A percentile compares a stretch with the other conserved stretches of the same genome.
Evolutionary conservation across 441 rosid species (phyloP).

Genomic region (Populus hybrid): DNA sequence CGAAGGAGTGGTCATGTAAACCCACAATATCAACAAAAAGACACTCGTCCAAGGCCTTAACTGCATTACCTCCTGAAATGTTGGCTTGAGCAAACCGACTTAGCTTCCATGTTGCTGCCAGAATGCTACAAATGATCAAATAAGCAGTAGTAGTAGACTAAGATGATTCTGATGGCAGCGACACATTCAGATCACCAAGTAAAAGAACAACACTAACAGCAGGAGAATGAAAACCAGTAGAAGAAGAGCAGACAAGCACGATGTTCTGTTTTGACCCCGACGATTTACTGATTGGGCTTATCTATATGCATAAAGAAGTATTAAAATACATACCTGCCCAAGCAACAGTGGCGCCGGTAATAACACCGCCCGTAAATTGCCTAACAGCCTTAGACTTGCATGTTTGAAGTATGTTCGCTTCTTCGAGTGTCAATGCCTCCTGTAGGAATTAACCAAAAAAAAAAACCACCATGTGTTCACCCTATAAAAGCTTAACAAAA

Average conservation of each 20-base stretch:
- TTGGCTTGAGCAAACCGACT: conserved; percentile 21
- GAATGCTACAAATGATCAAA: conserved; percentile 20
- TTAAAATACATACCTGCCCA: conserved; percentile 34
- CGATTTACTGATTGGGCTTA: neutral
- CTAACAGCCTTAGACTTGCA: conserved; percentile 26
- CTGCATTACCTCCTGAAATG: conserved; percentile 34
- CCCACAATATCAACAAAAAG: neutral
- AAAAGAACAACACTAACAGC: neutral
- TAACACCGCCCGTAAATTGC: conserved; percentile 19
- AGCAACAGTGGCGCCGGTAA: conserved; percentile 29
- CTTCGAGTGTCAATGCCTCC: conserved; percentile 33
- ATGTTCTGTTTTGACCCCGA: neutral
- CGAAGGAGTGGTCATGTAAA: neutral
- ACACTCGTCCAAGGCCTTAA: neutral
- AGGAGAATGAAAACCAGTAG: no score
- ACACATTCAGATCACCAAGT: neutral
- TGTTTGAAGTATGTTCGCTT: conserved; percentile 23
- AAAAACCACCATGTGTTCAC: neutral
- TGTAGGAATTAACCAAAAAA: conserved; percentile 1
- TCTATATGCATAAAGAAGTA: neutral
- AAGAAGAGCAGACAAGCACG: neutral
- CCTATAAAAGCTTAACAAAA: neutral
- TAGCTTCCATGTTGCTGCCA: conserved; percentile 46
- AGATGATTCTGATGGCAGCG: neutral
- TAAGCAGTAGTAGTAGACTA: neutral